Evolutionary conservation across 805 yeast genomes (phyloP).

Genomic region (Kluyveromyces wickerhamii): DNA sequence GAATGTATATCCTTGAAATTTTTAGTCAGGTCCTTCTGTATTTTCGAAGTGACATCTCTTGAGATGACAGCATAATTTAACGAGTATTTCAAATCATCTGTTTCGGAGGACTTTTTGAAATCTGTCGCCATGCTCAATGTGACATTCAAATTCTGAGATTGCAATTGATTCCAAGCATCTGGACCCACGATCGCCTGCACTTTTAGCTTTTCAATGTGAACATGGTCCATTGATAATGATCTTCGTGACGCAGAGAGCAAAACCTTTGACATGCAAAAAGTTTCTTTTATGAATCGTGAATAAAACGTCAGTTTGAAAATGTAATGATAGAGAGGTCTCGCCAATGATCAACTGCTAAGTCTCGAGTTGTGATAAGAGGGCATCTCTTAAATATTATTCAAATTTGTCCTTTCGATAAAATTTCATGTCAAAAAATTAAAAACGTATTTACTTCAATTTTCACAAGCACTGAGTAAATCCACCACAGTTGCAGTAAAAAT

Average conservation of each 20-base stretch:
- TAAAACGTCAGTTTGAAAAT: too few relatives aligned
- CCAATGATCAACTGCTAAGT: too few relatives aligned
- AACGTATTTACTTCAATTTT: too few relatives aligned
- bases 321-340: too few relatives aligned
- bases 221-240: slow-evolving; percentile 17
- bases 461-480: too few relatives aligned
- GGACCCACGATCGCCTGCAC: slow-evolving; percentile 59
- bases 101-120: slow-evolving; percentile 63
- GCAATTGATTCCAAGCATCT: slow-evolving; percentile 66
- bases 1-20: slow-evolving; percentile 31
- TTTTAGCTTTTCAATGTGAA: slow-evolving; percentile 46
- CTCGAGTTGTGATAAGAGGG: too few relatives aligned
- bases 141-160: slow-evolving; percentile 57
- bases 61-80: slow-evolving; percentile 84
- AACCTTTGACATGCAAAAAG: background rate
- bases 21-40: slow-evolving; percentile 31
- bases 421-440: too few relatives aligned
- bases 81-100: slow-evolving; percentile 75
- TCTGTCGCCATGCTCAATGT: slow-evolving; percentile 56
- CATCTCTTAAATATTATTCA: too few relatives aligned
- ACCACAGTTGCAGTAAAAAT: too few relatives aligned
- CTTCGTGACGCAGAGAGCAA: background rate
- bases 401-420: too few relatives aligned
- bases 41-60: slow-evolving; percentile 47
- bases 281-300: background rate